Percentiles rank a stretch among this genome's conserved stretches.
Conservation (phyloP, 2,329 filamentous ascomycete species). For the Pseudogymnoascus sp. region DNA sequence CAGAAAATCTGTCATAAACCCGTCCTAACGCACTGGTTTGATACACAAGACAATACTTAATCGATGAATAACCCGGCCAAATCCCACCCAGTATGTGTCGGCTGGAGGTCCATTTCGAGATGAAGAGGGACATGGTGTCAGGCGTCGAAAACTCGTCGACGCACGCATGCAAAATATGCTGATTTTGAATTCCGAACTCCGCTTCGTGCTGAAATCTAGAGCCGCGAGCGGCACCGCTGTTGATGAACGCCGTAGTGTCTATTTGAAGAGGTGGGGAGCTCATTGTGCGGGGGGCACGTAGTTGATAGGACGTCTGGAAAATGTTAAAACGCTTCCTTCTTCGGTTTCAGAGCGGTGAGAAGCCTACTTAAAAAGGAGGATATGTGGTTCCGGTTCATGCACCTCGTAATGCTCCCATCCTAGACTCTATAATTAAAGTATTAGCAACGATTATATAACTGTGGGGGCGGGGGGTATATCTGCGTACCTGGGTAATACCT, state of each 20-base stretch:
- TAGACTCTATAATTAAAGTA: slow-evolving; percentile 57
- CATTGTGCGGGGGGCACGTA: slow-evolving; percentile 1
- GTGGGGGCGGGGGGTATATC: not conserved
- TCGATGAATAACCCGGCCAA: not conserved
- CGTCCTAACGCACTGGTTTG: not conserved
- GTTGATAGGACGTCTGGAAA: not conserved
- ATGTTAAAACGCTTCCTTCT: not conserved
- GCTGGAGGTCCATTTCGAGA: not conserved
- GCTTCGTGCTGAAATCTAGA: slow-evolving; percentile 8
- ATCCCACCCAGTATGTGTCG: not conserved
- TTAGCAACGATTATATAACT: slow-evolving; percentile 14
- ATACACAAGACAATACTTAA: slow-evolving; percentile 8
- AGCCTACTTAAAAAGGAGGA: slow-evolving; percentile 87
- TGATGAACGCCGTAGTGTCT: slow-evolving; percentile 3
- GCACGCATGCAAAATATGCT: slow-evolving; percentile 8
- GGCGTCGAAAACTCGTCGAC: slow-evolving; percentile 4
- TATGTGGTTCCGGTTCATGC: slow-evolving; percentile 96
- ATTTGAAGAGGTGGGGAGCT: not conserved
- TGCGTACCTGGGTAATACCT: slow-evolving; percentile 84
- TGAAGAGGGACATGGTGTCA: slow-evolving; percentile 5
- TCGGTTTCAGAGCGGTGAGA: not conserved
- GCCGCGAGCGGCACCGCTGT: slow-evolving; percentile 1
- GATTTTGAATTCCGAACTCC: slow-evolving; percentile 7
- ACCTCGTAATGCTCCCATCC: slow-evolving; percentile 99
- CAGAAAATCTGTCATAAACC: slow-evolving; percentile 4